Evolutionary conservation across 1,284 basidiomycete species (phyloP).

Genomic region (Trichosporon sp.): DNA sequence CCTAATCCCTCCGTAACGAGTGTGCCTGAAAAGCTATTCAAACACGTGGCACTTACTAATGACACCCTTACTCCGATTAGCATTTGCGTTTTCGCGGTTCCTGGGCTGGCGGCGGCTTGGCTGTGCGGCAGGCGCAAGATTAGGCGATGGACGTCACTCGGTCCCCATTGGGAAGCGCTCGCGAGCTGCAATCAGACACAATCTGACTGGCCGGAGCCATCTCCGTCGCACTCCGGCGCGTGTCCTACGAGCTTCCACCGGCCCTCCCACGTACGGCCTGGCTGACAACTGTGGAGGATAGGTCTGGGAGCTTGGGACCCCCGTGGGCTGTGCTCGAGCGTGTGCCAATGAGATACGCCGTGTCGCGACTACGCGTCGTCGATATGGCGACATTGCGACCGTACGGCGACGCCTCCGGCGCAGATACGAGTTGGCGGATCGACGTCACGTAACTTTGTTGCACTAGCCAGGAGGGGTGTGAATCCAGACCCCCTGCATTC

Average conservation of each 20-base stretch:
- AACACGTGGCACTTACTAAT: neutral
- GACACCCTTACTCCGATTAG: neutral
- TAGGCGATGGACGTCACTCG: neutral
- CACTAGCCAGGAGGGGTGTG: no score
- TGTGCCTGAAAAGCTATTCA: neutral
- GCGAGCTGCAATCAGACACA: neutral
- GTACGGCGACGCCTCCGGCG: neutral
- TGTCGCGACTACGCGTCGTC: neutral
- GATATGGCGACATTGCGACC: neutral
- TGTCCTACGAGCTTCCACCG: neutral
- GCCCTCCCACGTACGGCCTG: neutral
- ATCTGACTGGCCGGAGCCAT: neutral
- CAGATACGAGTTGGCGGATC: neutral
- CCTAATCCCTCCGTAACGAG: neutral
- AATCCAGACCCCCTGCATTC: no score
- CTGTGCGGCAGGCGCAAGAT: neutral
- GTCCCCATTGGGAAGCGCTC: neutral
- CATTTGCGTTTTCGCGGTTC: neutral
- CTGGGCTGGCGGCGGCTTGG: neutral
- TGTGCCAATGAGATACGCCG: neutral
- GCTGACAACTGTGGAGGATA: neutral
- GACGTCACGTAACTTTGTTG: neutral
- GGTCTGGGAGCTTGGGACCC: neutral
- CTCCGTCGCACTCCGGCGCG: neutral
- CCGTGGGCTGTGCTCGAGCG: neutral